phyloP scores from a whole-genome alignment of 768 basidiomycete genomes.

The Calocybe cyanea region DNA sequence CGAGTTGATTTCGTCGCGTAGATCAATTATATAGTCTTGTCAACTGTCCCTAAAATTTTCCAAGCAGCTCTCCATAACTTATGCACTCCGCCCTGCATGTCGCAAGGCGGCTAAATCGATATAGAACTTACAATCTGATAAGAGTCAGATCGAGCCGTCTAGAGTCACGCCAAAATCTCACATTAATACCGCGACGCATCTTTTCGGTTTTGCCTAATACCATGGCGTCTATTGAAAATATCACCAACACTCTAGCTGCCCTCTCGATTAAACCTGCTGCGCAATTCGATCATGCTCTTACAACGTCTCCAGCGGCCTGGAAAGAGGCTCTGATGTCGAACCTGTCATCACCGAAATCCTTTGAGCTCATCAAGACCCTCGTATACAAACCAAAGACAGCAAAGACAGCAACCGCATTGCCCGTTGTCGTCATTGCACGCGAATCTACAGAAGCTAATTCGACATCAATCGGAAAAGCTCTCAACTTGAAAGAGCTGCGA shows the following conservation, averaged over 20 bases:
- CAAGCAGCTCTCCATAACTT: constrained; percentile 14
- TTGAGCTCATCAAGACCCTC: constrained; percentile 81
- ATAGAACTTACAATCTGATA: constrained; percentile 27
- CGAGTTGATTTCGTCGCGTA: constrained; percentile 15
- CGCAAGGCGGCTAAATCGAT: constrained; percentile 28
- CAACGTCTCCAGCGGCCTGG: constrained; percentile 75
- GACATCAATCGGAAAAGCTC: constrained; percentile 69
- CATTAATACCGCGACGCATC: constrained; percentile 13
- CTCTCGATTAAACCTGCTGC: constrained; percentile 55
- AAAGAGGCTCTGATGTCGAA: constrained; percentile 60
- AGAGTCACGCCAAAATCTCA: constrained; percentile 31
- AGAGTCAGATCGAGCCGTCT: constrained; percentile 33
- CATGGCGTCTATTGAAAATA: constrained; percentile 34
- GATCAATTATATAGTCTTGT: constrained; percentile 17
- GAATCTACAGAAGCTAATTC: constrained; percentile 85
- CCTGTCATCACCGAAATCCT: constrained; percentile 48
- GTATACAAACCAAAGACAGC: constrained; percentile 97
- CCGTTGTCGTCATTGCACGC: constrained; percentile 82
- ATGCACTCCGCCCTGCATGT: constrained; percentile 30
- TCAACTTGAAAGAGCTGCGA: constrained; percentile 83
- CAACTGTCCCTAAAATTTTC: constrained; percentile 14
- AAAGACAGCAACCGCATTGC: constrained; percentile 80
- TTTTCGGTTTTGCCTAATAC: constrained; percentile 16
- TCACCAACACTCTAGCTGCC: constrained; percentile 40
- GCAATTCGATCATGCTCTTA: constrained; percentile 52